Conservation (phyloP, 371 early-diverging fungal genomes). For the Syncephalis plumigaleata region DNA sequence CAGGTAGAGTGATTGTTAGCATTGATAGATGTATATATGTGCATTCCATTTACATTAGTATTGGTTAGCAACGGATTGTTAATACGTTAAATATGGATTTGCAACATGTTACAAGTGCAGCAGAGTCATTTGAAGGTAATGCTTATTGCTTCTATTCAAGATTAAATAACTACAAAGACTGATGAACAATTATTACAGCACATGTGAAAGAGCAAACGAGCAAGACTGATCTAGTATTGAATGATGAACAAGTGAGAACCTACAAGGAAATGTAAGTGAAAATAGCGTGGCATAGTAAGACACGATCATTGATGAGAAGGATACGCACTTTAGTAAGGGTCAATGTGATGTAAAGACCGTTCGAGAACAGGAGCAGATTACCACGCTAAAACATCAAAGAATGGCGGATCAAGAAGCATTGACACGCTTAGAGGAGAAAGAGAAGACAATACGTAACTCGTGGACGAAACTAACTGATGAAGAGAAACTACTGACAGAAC, state of each 20-base stretch:
- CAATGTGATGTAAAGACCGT: too few relatives aligned
- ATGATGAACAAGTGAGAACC: too few relatives aligned
- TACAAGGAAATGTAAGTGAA: too few relatives aligned
- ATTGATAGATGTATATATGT: too few relatives aligned
- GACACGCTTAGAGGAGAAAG: conserved; percentile 34
- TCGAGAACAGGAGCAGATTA: conserved; percentile 36
- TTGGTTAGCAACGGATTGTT: conserved; percentile 5
- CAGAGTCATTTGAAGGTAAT: conserved; percentile 21
- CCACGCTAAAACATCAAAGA: conserved; percentile 40
- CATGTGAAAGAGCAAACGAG: too few relatives aligned
- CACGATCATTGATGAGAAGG: too few relatives aligned
- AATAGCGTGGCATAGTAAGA: too few relatives aligned
- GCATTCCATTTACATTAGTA: too few relatives aligned
- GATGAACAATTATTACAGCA: not conserved
- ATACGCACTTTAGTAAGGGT: too few relatives aligned
- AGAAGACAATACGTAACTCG: conserved; percentile 1
- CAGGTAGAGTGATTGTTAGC: conserved; percentile 26
- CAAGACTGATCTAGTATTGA: too few relatives aligned
- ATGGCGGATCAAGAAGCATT: conserved; percentile 39
- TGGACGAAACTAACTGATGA: conserved; percentile 24
- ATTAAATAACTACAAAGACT: not conserved
- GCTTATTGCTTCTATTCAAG: not conserved
- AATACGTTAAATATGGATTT: conserved; percentile 21
- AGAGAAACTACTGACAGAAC: conserved; percentile 12
- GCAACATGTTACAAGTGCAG: conserved; percentile 20